Conservation (phyloP, 768 basidiomycete species). For the Mycena polygramma region DNA sequence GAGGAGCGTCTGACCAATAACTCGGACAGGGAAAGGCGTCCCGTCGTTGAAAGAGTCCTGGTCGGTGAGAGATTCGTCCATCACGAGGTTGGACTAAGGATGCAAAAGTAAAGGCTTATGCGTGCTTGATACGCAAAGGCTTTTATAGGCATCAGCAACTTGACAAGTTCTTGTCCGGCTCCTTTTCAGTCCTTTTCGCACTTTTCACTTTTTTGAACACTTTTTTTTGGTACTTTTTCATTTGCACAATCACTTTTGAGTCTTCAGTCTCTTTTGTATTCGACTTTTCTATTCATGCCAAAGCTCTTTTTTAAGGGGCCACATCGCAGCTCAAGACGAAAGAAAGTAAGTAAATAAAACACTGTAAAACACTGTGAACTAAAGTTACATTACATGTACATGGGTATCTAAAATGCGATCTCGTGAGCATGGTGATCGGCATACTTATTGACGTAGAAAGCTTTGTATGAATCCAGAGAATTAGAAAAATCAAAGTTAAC, state of each 20-base stretch:
- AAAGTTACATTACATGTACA: too few relatives aligned
- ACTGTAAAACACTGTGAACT: too few relatives aligned
- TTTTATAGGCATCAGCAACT: constrained; percentile 7
- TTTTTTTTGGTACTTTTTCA: too few relatives aligned
- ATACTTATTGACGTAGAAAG: constrained; percentile 21
- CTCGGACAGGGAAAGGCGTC: too few relatives aligned
- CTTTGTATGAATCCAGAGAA: constrained; percentile 1
- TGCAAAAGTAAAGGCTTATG: too few relatives aligned
- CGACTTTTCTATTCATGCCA: too few relatives aligned
- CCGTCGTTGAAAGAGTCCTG: too few relatives aligned
- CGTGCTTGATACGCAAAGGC: too few relatives aligned
- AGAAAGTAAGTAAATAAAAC: neutral
- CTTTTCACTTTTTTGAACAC: neutral
- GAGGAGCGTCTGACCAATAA: too few relatives aligned
- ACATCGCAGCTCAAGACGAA: neutral
- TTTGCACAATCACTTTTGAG: neutral
- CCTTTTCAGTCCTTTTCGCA: neutral
- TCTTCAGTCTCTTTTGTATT: neutral
- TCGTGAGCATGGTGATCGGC: constrained; percentile 20
- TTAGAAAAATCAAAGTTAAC: constrained; percentile 8
- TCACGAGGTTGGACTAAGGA: too few relatives aligned
- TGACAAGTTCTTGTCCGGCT: constrained; percentile 2
- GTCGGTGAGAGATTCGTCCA: too few relatives aligned
- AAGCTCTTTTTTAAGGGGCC: neutral
- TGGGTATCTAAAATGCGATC: constrained; percentile 16